phyloP scores from a whole-genome alignment of 2,329 filamentous ascomycete species.

The Dendryphion nanum region DNA sequence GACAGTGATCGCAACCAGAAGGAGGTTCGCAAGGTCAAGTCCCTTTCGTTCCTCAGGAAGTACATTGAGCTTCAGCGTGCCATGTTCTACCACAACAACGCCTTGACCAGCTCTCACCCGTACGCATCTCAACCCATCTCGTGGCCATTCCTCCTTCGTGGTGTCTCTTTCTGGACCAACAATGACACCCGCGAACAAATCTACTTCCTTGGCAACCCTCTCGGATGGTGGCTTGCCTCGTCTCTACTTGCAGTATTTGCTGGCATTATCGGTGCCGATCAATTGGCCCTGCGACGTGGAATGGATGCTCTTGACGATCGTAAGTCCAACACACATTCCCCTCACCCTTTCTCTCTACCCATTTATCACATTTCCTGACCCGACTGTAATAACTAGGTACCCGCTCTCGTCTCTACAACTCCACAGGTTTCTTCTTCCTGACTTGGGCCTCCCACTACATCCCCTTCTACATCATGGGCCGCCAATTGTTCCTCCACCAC shows the following conservation, averaged over 20 bases:
- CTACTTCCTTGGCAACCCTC: conserved; percentile 95
- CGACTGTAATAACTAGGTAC: conserved; percentile 62
- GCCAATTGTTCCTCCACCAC: conserved; percentile 96
- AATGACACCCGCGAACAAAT: conserved; percentile 94
- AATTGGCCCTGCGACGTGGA: conserved; percentile 87
- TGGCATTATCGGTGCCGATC: conserved; percentile 88
- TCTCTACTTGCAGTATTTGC: conserved; percentile 89
- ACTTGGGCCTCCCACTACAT: conserved; percentile 97
- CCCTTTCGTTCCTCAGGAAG: conserved; percentile 84
- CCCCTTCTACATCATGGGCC: conserved; percentile 97
- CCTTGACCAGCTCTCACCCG: conserved; percentile 92
- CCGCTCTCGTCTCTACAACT: conserved; percentile 94
- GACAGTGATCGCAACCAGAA: conserved; percentile 74
- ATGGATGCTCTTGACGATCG: conserved; percentile 90
- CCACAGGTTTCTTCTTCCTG: conserved; percentile 97
- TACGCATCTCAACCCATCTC: conserved; percentile 94
- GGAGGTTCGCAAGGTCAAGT: conserved; percentile 76
- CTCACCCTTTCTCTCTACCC: background rate
- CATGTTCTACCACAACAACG: conserved; percentile 99
- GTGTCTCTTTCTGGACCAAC: conserved; percentile 99
- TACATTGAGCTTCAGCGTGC: conserved; percentile 95
- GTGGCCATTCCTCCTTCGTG: conserved; percentile 95
- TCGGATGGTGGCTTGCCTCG: conserved; percentile 96
- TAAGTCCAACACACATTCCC: conserved; percentile 58
- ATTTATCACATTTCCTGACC: too few species aligned